A percentile compares a stretch with the other conserved stretches of the same genome.
These are phyloP conservation scores for Arxiozyma telluris DNA, from an alignment of 1,139 yeast genomes.

Conservation along the genomic window DNA sequence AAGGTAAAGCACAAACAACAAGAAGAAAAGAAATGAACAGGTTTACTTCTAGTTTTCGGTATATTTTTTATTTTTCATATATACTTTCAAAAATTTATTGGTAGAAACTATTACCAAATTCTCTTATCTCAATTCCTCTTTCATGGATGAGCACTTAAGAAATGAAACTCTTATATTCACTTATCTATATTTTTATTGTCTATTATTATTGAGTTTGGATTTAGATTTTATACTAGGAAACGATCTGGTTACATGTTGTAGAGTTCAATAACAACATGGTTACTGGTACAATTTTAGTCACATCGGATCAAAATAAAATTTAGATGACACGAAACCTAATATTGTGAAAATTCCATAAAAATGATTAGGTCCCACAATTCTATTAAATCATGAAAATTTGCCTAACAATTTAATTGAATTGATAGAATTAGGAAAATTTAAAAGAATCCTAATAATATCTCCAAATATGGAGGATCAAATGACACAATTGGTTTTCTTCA, in stretches of 20 bases:
- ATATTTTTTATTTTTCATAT: too few species aligned
- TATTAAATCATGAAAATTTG: slow-evolving; percentile 7
- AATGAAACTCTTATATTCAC: too few species aligned
- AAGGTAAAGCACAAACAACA: not conserved
- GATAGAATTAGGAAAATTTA: slow-evolving; percentile 13
- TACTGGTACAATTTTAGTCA: slow-evolving; percentile 18
- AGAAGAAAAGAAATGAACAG: not conserved
- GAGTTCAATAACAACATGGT: not conserved
- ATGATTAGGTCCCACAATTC: slow-evolving; percentile 9
- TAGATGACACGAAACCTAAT: slow-evolving; percentile 6
- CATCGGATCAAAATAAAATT: slow-evolving; percentile 5
- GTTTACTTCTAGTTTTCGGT: not conserved
- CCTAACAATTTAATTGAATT: slow-evolving; percentile 15
- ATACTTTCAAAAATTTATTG: too few species aligned
- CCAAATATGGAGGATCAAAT: slow-evolving; percentile 12
- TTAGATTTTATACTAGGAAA: not conserved
- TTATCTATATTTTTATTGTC: too few species aligned
- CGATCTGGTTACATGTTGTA: not conserved
- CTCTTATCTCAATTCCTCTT: too few species aligned
- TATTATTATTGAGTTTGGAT: too few species aligned
- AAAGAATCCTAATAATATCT: slow-evolving; percentile 16
- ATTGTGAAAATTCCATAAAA: slow-evolving; percentile 7
- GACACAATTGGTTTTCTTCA: slow-evolving; percentile 4
- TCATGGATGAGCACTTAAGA: too few species aligned
- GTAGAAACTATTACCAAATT: too few species aligned